Conservation (phyloP, 306 rosid genomes). For the Corylus avellana region DNA sequence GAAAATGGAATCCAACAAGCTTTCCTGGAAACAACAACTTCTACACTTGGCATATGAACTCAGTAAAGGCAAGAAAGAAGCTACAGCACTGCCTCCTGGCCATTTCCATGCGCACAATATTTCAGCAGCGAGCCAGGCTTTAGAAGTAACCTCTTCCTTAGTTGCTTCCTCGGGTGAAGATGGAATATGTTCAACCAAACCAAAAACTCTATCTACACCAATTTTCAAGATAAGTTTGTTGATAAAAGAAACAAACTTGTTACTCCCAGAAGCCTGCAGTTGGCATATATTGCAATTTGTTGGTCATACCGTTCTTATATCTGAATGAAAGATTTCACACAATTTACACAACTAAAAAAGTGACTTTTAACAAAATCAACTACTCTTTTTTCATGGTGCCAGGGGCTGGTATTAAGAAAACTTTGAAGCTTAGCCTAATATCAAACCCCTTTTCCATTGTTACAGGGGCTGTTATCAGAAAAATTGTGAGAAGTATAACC, state of each 20-base stretch:
- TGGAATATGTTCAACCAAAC: constrained; percentile 30
- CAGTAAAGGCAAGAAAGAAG: constrained; percentile 76
- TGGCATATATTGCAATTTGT: constrained; percentile 27
- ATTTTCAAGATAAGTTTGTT: constrained; percentile 63
- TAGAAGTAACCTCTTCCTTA: constrained; percentile 50
- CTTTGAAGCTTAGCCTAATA: background rate
- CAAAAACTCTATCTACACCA: constrained; percentile 66
- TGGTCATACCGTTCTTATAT: constrained; percentile 15
- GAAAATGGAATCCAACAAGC: constrained; percentile 61
- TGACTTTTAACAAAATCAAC: background rate
- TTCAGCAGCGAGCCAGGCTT: constrained; percentile 92
- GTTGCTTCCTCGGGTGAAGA: constrained; percentile 37
- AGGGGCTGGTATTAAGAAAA: background rate
- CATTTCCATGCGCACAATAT: constrained; percentile 94
- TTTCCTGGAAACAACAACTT: constrained; percentile 41
- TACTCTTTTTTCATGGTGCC: background rate
- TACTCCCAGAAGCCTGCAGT: constrained; percentile 72
- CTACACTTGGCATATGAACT: constrained; percentile 56
- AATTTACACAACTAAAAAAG: background rate
- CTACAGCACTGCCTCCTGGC: constrained; percentile 77
- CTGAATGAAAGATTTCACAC: background rate
- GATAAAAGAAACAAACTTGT: constrained; percentile 64
- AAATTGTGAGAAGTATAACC: background rate
- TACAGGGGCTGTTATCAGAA: background rate
- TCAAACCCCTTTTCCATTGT: background rate